phyloP scores from a whole-genome alignment of 768 basidiomycete species.

The Phaeolepiota aurea region DNA sequence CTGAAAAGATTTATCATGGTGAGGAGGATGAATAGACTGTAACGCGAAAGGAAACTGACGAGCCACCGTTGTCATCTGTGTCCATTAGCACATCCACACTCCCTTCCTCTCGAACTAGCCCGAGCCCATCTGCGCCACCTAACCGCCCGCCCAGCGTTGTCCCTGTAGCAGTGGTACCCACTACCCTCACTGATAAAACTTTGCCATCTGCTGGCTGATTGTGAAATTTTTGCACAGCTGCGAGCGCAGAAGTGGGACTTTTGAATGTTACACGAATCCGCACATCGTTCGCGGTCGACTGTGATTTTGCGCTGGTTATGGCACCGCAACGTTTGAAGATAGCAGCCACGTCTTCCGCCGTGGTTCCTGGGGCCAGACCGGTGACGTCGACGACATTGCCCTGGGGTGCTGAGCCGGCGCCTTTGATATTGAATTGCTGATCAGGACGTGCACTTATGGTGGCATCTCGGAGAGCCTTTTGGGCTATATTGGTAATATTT shows the following conservation, averaged over 20 bases:
- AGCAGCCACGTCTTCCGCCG: constrained; percentile 75
- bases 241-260: constrained; percentile 46
- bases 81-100: constrained; percentile 59
- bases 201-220: constrained; percentile 80
- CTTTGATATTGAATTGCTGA: constrained; percentile 52
- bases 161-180: constrained; percentile 43
- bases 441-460: constrained; percentile 16
- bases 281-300: constrained; percentile 31
- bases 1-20: constrained; percentile 35
- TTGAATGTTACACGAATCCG: constrained; percentile 71
- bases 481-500: constrained; percentile 39
- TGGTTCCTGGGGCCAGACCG: constrained; percentile 69
- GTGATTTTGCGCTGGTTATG: constrained; percentile 40
- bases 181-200: constrained; percentile 53
- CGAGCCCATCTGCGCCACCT: constrained; percentile 44
- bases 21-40: no score
- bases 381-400: constrained; percentile 71
- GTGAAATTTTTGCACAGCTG: constrained; percentile 69
- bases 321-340: constrained; percentile 79
- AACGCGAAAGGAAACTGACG: constrained; percentile 47
- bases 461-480: constrained; percentile 60
- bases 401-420: constrained; percentile 39
- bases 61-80: constrained; percentile 26
- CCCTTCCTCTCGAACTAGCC: constrained; percentile 42
- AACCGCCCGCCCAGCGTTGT: constrained; percentile 50